Evolutionary conservation across 257 asterid genomes (phyloP), one percentile per base, ranked within the genome.

Genomic region (Fraxinus excelsior): DNA sequence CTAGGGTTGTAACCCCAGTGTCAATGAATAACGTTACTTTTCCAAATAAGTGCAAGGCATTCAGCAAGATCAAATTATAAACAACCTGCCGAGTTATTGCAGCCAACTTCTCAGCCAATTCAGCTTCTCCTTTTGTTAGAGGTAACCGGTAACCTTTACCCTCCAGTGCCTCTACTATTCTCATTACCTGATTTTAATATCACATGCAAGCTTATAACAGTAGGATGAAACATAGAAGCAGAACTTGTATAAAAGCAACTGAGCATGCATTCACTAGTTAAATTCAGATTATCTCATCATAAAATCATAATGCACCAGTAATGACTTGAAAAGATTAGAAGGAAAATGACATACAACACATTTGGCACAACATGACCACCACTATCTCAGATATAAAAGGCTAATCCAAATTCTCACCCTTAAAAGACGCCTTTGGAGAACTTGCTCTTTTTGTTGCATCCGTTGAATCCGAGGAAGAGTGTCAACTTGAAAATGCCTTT

Each of bases 401-500:
- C 76, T 38, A 74, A 38, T 71, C 25, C 28, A 68, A 72, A 79
- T 29, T 18, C 88, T 26, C 79, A 96, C 99, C 96, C 96, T 90
- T 76, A 96, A 82, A 64, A 93, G 92, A 82, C 98, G 96, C 80
- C 98, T 87, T 79, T 93, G 98, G 70, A 96, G 97, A 67, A 88
- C 85, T 88, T 89, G 97, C 90, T 96, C 99, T 87, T 88, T 96
- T 81, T 90, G 98, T 72, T 87, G 94, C 96, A 96, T 92, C 85
- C 95, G 89, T 77, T 90, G 96, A 77, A 96, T 91, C 84, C 90
- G 86, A 65, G 99, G 98, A 60, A 93, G 88, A 18, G 97, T 96
- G 82, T 89, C 97, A 25, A 90, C 97, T 89, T 90, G 98, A 83
- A 93, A 85, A 74, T 96, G 97, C 77, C 97, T 88, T 62, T 96